A percentile compares a stretch with the other conserved stretches of the same genome.
phyloP scores from a whole-genome alignment of 2,329 filamentous ascomycete species.

The Aspergillus ochraceoroseus region DNA sequence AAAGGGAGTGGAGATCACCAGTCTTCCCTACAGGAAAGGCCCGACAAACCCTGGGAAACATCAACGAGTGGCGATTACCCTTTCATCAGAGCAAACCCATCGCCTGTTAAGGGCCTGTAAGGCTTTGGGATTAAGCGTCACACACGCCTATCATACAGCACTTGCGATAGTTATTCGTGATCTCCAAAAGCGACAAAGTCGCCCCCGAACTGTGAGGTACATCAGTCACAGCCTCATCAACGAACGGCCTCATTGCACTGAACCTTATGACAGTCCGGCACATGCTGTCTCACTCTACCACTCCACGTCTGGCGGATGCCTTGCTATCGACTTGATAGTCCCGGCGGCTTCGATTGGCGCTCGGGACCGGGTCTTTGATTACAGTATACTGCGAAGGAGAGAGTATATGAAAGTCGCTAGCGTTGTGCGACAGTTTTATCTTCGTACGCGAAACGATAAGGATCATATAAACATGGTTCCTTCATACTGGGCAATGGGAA shows the following conservation, averaged over 20 bases:
- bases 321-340: slow-evolving; percentile 21
- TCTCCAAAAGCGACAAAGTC: slow-evolving; percentile 10
- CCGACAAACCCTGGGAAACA: slow-evolving; percentile 18
- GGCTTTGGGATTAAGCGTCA: slow-evolving; percentile 16
- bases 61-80: slow-evolving; percentile 19
- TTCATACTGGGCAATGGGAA: slow-evolving; percentile 21
- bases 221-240: slow-evolving; percentile 26
- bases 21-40: slow-evolving; percentile 16
- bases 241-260: slow-evolving; percentile 21
- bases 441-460: slow-evolving; percentile 18
- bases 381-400: background rate
- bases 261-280: slow-evolving; percentile 17
- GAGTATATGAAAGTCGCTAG: slow-evolving; percentile 16
- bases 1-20: slow-evolving; percentile 18
- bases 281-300: slow-evolving; percentile 25
- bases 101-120: slow-evolving; percentile 18
- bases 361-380: background rate
- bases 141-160: slow-evolving; percentile 26
- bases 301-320: slow-evolving; percentile 23
- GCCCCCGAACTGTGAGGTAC: slow-evolving; percentile 21
- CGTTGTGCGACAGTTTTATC: slow-evolving; percentile 20
- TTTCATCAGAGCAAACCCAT: slow-evolving; percentile 14
- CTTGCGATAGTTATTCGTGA: slow-evolving; percentile 21
- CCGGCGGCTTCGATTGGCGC: background rate
- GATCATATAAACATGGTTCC: slow-evolving; percentile 21